Percentiles rank a stretch among this genome's conserved stretches.
These are phyloP conservation scores for Bonia amplexicaulis DNA, from an alignment of 176 grass and related monocot genomes.

Conservation along the genomic window DNA sequence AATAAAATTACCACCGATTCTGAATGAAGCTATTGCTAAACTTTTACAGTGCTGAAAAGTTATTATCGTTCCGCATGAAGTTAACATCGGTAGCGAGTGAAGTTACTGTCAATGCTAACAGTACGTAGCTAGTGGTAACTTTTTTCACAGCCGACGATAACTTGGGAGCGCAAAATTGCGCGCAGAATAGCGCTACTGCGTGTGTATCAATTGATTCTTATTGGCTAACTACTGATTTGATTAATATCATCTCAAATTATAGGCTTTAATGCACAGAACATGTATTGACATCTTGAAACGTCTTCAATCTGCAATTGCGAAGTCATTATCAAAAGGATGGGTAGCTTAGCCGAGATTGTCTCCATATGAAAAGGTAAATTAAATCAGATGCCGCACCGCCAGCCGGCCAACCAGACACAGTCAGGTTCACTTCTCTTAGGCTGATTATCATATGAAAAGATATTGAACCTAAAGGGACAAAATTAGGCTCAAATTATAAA, in stretches of 20 bases:
- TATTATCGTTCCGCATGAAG: too few species aligned
- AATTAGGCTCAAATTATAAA: constrained; percentile 34
- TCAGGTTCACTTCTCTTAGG: constrained; percentile 36
- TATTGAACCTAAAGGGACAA: constrained; percentile 25
- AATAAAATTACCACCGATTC: too few species aligned
- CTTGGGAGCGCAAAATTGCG: too few species aligned
- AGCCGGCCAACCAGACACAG: background rate
- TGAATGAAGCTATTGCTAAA: too few species aligned
- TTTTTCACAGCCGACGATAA: too few species aligned
- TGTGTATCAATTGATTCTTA: background rate
- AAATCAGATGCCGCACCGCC: constrained; percentile 15
- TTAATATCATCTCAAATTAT: background rate
- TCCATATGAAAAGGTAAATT: constrained; percentile 43
- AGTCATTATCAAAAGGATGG: constrained; percentile 27
- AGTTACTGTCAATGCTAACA: too few species aligned
- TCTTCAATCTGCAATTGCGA: background rate
- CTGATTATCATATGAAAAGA: constrained; percentile 41
- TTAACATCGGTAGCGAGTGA: too few species aligned
- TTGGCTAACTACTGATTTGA: background rate
- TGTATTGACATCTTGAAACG: background rate
- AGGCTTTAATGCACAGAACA: background rate
- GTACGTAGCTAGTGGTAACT: too few species aligned
- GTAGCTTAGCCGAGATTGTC: constrained; percentile 25
- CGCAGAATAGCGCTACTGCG: too few species aligned
- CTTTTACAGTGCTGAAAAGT: too few species aligned